Evolutionary conservation across 768 basidiomycete genomes (phyloP).

Genomic region (Hypsizygus marmoreus): DNA sequence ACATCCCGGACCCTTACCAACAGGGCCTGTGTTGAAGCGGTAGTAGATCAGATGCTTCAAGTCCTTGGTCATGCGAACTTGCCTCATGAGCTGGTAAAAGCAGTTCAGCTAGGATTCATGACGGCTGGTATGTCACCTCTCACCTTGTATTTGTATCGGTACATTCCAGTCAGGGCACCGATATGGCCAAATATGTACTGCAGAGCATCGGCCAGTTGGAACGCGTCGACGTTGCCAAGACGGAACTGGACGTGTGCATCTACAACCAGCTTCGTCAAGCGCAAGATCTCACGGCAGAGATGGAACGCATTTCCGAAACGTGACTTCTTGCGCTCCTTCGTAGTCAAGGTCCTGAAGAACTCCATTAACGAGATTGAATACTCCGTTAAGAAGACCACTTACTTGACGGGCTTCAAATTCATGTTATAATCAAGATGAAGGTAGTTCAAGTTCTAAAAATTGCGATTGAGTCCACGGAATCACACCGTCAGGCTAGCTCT

Average conservation of each 20-base stretch:
- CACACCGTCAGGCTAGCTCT: not conserved
- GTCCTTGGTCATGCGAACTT: conserved; percentile 99
- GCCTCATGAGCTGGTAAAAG: conserved; percentile 83
- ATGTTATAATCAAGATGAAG: conserved; percentile 97
- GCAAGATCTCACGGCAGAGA: conserved; percentile 95
- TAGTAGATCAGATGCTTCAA: conserved; percentile 98
- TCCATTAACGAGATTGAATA: not conserved
- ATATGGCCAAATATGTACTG: conserved; percentile 98
- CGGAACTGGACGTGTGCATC: conserved; percentile 99
- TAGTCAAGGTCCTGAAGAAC: conserved; percentile 84
- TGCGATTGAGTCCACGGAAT: conserved; percentile 5
- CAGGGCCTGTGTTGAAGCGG: conserved; percentile 99
- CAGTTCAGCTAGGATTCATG: conserved; percentile 4
- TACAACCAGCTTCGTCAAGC: conserved; percentile 97
- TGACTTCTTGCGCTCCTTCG: conserved; percentile 99
- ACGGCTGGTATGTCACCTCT: conserved; percentile 13
- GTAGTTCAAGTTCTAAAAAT: conserved; percentile 79
- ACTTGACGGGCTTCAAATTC: conserved; percentile 97
- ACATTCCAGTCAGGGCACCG: conserved; percentile 98
- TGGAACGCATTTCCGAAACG: conserved; percentile 99
- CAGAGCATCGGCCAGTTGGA: conserved; percentile 97
- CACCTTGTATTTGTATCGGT: conserved; percentile 99
- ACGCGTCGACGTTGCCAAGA: conserved; percentile 97
- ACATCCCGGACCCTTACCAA: conserved; percentile 97
- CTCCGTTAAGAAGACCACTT: conserved; percentile 17